Conservation (phyloP, 2,329 filamentous ascomycete species). For the Dendryphion nanum region DNA sequence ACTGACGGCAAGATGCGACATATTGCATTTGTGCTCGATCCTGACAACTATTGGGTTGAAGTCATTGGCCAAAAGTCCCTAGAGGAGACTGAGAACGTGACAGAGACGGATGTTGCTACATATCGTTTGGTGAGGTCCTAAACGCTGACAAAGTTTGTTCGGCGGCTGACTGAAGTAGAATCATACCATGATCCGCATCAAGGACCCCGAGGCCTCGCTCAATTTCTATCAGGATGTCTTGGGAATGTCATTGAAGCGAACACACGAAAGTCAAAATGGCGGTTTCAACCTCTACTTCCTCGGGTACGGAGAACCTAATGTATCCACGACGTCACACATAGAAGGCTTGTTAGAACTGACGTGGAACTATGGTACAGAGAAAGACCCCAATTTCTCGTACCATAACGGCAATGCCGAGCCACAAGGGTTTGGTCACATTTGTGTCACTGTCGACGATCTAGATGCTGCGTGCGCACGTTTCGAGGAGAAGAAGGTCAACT, state of each 20-base stretch:
- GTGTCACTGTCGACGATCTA: slow-evolving; percentile 83
- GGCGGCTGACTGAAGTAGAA: no score
- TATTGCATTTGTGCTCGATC: slow-evolving; percentile 89
- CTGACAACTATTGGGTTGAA: slow-evolving; percentile 73
- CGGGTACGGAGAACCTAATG: slow-evolving; percentile 60
- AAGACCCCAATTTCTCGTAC: slow-evolving; percentile 79
- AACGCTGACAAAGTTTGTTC: no score
- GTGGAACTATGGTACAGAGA: slow-evolving; percentile 81
- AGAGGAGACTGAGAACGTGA: slow-evolving; percentile 69
- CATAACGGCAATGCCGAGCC: slow-evolving; percentile 90
- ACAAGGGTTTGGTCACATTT: slow-evolving; percentile 93
- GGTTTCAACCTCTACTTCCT: slow-evolving; percentile 93
- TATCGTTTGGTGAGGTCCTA: slow-evolving; percentile 68
- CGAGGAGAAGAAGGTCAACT: slow-evolving; percentile 76
- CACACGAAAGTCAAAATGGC: slow-evolving; percentile 64
- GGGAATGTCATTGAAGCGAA: slow-evolving; percentile 82
- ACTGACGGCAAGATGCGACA: slow-evolving; percentile 69
- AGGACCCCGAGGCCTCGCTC: slow-evolving; percentile 53
- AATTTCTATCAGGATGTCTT: slow-evolving; percentile 68
- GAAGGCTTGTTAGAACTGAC: slow-evolving; percentile 91
- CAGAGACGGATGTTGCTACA: slow-evolving; percentile 68
- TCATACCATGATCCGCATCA: slow-evolving; percentile 94
- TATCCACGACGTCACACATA: slow-evolving; percentile 54
- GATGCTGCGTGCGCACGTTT: slow-evolving; percentile 84
- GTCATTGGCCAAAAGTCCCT: slow-evolving; percentile 71